Evolutionary conservation across 371 early-diverging fungal genomes (phyloP), one percentile per base, ranked within the genome.

Genomic region (Haplosporangium sp.): DNA sequence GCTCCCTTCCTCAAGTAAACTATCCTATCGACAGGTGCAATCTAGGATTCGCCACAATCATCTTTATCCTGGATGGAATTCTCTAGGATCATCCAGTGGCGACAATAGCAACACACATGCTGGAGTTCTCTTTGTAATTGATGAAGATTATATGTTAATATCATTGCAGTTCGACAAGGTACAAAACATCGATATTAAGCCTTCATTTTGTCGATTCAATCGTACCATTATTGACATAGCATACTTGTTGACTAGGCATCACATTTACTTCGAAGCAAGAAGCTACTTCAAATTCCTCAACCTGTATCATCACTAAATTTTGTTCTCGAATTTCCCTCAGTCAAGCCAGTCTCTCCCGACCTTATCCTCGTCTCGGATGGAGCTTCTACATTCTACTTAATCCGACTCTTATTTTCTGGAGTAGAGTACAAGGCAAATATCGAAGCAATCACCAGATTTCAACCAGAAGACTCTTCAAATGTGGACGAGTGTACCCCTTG

Each of bases 21-120:
- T 87, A 37, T 83, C 87, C 2, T 93, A 90, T 65, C 86, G 92
- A 48, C 92, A 93, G 67, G 69, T 91, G 17, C 88, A 90, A 82
- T 84, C 88, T 52, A 88, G 92, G n/a, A 86, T 92, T n/a, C 88
- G 90, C 42, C 89, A 86, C 70, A 92, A 89, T 74, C 91, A 93
- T 70, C 76, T 93, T 63, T 84, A 87, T 48, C 79, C 79, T 34
- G 74, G 79, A 15, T 79, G 79, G 79, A 65, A 83, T 40, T 67
- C 71, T 15, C 57, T 74, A 67, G 74, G 67, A 17, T 20, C 86
- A 65, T 67, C 67, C 61, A 70, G 73, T 9, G 76, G 72, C 44
- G 71, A 72, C 19, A 64, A 34, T 20, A 74, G 77, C 8, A 62
- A 44, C 20, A 45, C 38, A 8, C 72, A 47, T 9, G 37, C 74